Conservation (phyloP, 129 eudicot genomes). For the Arctium minus region DNA sequence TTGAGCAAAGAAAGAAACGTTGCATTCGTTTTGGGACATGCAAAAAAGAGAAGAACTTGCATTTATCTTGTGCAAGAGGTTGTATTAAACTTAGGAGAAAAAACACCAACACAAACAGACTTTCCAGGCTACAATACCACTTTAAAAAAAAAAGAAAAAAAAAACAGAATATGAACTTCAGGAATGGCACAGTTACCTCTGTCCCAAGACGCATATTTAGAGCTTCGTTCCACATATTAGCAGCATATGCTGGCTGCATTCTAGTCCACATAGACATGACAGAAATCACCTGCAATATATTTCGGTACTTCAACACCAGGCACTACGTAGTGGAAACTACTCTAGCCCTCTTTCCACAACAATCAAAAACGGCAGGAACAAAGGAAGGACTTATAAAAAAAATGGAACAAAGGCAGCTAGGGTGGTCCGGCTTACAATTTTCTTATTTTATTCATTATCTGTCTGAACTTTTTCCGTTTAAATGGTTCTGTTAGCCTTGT, state of each 20-base stretch:
- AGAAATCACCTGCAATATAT: slow-evolving; percentile 80
- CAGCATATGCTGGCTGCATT: slow-evolving; percentile 99
- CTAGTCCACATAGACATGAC: slow-evolving; percentile 99
- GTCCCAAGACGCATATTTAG: slow-evolving; percentile 98
- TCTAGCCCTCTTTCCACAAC: not conserved
- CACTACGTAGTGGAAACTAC: not conserved
- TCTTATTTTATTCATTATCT: not conserved
- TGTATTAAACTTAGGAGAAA: not conserved
- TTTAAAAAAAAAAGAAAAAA: not conserved
- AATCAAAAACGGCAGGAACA: not conserved
- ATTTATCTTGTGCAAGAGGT: not conserved
- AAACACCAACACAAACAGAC: not conserved
- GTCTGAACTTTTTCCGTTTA: not conserved
- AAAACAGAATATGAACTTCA: not conserved
- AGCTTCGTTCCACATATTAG: slow-evolving; percentile 99
- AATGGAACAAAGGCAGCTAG: not conserved
- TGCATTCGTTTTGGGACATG: not conserved
- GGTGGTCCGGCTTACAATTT: not conserved
- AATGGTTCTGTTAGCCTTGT: not conserved
- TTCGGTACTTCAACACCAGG: not conserved
- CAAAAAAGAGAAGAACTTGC: too few relatives aligned
- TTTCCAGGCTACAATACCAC: slow-evolving; percentile 1
- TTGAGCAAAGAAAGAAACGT: not conserved
- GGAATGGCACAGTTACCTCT: slow-evolving; percentile 48
- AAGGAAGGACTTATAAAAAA: not conserved